Conservation (phyloP, 345 rosid species). For the Citrus medica region DNA sequence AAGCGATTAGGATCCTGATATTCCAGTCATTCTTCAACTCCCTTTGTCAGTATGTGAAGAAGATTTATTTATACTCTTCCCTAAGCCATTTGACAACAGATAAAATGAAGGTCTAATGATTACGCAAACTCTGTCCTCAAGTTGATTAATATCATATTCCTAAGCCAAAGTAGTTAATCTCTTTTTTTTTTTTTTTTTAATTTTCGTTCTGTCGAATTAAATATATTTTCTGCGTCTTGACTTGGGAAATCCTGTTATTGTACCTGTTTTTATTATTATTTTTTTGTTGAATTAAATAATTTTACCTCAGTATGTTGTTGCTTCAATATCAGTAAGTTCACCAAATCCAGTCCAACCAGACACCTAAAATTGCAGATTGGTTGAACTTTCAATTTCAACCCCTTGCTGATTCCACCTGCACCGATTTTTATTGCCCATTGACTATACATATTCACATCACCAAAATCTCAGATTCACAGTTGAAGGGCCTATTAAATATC, state of each 20-base stretch:
- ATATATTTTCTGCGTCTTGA: not conserved
- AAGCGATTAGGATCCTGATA: no score
- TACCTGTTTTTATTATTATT: not conserved
- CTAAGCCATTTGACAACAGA: not conserved
- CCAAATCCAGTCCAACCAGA: not conserved
- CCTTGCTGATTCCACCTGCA: not conserved
- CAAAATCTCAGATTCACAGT: not conserved
- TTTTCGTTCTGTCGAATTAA: not conserved
- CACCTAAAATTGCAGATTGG: constrained; percentile 5
- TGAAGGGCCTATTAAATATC: not conserved
- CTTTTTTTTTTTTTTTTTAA: not conserved
- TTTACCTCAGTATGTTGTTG: not conserved
- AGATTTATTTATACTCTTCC: no score
- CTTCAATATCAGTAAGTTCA: constrained; percentile 1
- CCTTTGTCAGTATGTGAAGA: no score
- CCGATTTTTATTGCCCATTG: not conserved
- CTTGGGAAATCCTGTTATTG: not conserved
- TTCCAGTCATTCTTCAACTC: no score
- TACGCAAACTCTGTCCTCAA: not conserved
- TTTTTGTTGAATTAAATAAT: not conserved
- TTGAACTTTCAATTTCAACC: not conserved
- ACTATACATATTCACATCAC: not conserved
- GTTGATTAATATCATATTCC: not conserved
- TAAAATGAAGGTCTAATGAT: not conserved
- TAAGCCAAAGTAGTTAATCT: not conserved